Evolutionary conservation across 2,329 filamentous ascomycete species (phyloP).

Genomic region (Fusarium sp.): DNA sequence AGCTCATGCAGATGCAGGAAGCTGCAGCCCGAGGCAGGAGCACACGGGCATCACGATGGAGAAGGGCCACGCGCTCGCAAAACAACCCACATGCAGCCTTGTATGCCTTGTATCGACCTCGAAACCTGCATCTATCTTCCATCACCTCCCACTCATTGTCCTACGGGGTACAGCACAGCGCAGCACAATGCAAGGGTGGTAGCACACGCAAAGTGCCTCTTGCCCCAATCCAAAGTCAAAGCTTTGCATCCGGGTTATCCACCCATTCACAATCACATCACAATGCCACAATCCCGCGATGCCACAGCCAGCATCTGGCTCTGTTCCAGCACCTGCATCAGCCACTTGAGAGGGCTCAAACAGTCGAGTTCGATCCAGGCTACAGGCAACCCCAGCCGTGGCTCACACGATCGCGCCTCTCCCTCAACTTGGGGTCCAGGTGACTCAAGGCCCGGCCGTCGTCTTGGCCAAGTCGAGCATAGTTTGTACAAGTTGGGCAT

Average conservation of each 20-base stretch:
- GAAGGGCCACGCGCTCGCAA: constrained; percentile 3
- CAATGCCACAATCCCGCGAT: constrained; percentile 22
- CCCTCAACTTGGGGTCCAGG: constrained; percentile 22
- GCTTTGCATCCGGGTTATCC: constrained; percentile 13
- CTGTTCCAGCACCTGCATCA: constrained; percentile 3
- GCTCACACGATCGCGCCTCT: constrained; percentile 31
- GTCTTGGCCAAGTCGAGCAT: constrained; percentile 26
- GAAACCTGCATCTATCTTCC: not conserved
- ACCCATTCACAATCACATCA: constrained; percentile 18
- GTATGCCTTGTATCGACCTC: not conserved
- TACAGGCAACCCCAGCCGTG: constrained; percentile 23
- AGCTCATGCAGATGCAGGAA: constrained; percentile 8
- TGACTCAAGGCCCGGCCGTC: constrained; percentile 33
- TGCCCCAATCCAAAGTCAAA: not conserved
- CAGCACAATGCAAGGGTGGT: not conserved
- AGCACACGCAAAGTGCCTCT: not conserved
- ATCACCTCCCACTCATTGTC: not conserved
- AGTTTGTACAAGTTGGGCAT: constrained; percentile 19
- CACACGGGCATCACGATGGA: constrained; percentile 26
- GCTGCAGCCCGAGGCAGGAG: constrained; percentile 9
- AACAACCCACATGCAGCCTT: constrained; percentile 4
- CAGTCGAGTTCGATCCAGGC: constrained; percentile 3
- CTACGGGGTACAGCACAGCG: not conserved
- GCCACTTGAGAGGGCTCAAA: constrained; percentile 17
- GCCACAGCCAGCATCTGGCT: constrained; percentile 6